Evolutionary conservation across 2,329 filamentous ascomycete genomes (phyloP), one percentile per base, ranked within the genome.

Genomic region (Neocucurbitaria cava): DNA sequence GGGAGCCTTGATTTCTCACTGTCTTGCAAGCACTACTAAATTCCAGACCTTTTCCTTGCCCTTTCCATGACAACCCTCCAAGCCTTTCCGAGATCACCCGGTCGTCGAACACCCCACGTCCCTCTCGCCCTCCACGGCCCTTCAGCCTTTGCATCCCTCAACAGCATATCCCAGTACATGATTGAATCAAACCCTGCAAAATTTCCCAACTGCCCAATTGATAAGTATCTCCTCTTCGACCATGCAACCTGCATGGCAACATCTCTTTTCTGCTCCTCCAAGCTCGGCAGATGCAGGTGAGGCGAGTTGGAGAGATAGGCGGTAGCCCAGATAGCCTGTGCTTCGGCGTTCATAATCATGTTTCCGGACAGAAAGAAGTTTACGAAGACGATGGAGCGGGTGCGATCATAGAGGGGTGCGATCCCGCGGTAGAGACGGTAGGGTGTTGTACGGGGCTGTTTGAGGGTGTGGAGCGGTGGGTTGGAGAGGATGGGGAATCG

Each of bases 201-300:
- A 18, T 54, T 49, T 0, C 39, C 45, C 35, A 41, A 9, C 10
- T 20, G 91, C 90, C 61, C 82, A 86, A 59, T 85, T 83, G 45
- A 49, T 1, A 54, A 39, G 41, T 57, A 48, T 7, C 44, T 11
- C 21, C 44, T 31, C 45, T 24, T 28, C 13, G 30, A 38, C 36
- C 46, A 57, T 11, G 46, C 46, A 3, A 57, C 39, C 49, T 46
- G 47, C 21, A 15, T 43, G 2, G 54, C 49, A 15, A 63, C 44
- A 11, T 58, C 45, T 31, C 23, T 31, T 41, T 63, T 51, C 40
- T 18, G 52, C 5, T 58, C 51, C 10, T 20, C 46, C 3, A 57
- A 20, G 1, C 60, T 54, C 5, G 41, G 41, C 9, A 43, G 41
- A 52, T 31, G n/a, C 17, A 28, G 21, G 59, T 45, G 13, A 23